Base-by-base conservation (phyloP, 1,284 basidiomycete genomes). In the Neonothopanus nambi region DNA sequence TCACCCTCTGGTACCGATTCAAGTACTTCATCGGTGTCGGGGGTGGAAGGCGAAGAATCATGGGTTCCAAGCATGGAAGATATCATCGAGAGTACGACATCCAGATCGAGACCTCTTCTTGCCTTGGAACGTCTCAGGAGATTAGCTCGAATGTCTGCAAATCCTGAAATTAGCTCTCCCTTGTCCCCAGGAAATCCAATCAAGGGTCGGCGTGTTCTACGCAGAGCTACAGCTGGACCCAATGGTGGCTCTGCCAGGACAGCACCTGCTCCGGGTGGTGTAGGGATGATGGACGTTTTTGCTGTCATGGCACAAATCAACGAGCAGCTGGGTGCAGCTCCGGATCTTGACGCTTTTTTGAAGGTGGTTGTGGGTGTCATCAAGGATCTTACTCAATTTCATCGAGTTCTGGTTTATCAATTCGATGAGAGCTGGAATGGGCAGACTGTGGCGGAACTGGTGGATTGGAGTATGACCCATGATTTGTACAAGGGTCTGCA, bases 331-430 rank as follows among this genome's bases (percentile, higher is more conserved):
- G 83, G 84, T 0, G 77, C 79, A 3, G 86, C 91, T 2, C 73
- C 79, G 0, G 87, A 92, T 60, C 67, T 95, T 48, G 82, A 88
- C 7, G 73, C 74, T 15, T 92, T 93, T 66, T 71, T 94, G 65
- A 88, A 92, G 63, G 79, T 93, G 47, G 81, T 84, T 0, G 90
- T 90, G 6, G 90, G 91, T 3, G 79, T 94, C 20, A 80, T 94
- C 57, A 89, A 91, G 67, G 91, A 95, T 63, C 65, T 95, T 55
- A 89, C 88, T 6, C 87, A 88, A 65, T 93, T 93, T 65, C 89
- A 93, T 65, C 81, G 92, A 8, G 89, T 93, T n/a, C 74, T 95
- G 68, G 78, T 93, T n/a, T 95, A 95, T 65, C 90, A 93, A 69
- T 89, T 89, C 63, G 87, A 89, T 66, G 85, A 89, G 60, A 58